These are phyloP conservation scores for Fistulifera pelliculosa DNA, from an alignment of 108 stramenopile species.

Conservation along the genomic window DNA sequence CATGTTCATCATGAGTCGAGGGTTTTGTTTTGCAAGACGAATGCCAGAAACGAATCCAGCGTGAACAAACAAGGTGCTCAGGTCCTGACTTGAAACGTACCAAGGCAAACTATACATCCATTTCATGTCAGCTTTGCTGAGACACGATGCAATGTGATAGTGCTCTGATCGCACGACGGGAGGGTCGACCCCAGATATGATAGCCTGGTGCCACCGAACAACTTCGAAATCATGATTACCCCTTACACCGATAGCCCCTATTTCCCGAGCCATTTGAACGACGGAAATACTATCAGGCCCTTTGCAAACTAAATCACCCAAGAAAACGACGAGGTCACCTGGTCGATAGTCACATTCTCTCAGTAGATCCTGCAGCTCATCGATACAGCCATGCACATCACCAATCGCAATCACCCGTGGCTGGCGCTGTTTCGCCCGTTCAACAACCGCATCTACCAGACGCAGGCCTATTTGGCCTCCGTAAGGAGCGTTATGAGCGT, in stretches of 20 bases:
- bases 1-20: constrained; percentile 54
- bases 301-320: constrained; percentile 92
- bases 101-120: constrained; percentile 89
- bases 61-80: constrained; percentile 88
- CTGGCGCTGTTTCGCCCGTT: constrained; percentile 59
- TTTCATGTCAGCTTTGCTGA: constrained; percentile 68
- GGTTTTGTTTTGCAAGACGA: constrained; percentile 52
- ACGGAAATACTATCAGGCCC: constrained; percentile 88
- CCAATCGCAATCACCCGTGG: constrained; percentile 76
- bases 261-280: constrained; percentile 83
- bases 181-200: constrained; percentile 67
- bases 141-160: constrained; percentile 74
- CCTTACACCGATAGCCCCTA: constrained; percentile 87
- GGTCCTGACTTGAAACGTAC: constrained; percentile 80
- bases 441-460: constrained; percentile 56
- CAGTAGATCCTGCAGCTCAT: constrained; percentile 83
- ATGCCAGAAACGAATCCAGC: constrained; percentile 87
- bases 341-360: constrained; percentile 80
- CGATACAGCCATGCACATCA: constrained; percentile 93
- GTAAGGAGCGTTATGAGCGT: constrained; percentile 42
- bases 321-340: constrained; percentile 82
- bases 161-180: constrained; percentile 80
- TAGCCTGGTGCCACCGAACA: constrained; percentile 77
- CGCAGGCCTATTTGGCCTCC: constrained; percentile 56
- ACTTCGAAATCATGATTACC: constrained; percentile 97